A percentile compares a stretch with the other conserved stretches of the same genome.
These are phyloP conservation scores for Boletus tylopilopsis DNA, from an alignment of 768 basidiomycete genomes.

Conservation along the genomic window DNA sequence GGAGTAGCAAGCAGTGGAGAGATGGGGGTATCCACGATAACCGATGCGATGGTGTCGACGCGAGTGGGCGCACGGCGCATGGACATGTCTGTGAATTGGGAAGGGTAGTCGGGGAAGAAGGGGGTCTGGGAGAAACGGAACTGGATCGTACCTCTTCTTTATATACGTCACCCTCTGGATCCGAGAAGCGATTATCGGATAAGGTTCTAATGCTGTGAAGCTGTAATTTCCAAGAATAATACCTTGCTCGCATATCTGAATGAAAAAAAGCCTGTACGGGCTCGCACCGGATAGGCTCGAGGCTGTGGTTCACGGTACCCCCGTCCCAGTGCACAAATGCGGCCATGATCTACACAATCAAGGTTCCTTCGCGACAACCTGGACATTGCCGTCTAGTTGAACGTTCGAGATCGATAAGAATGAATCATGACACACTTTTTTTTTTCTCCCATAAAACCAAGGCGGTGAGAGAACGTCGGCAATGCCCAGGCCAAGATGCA, in stretches of 20 bases:
- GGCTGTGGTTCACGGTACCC: conserved; percentile 2
- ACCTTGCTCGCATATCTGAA: too few relatives aligned
- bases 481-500: too few relatives aligned
- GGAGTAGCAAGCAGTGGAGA: conserved; percentile 8
- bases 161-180: not conserved
- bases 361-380: too few relatives aligned
- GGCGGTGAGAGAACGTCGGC: too few relatives aligned
- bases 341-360: conserved; percentile 5
- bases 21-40: not conserved
- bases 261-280: too few relatives aligned
- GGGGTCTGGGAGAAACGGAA: not conserved
- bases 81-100: conserved; percentile 3
- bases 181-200: not conserved
- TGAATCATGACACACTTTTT: too few relatives aligned
- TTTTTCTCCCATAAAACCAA: too few relatives aligned
- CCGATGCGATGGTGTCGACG: not conserved
- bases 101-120: not conserved
- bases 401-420: not conserved
- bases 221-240: too few relatives aligned
- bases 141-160: not conserved
- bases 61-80: conserved; percentile 5
- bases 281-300: not conserved
- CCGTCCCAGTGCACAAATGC: too few relatives aligned
- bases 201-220: too few relatives aligned
- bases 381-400: not conserved